Percentiles rank a stretch among this genome's conserved stretches.
phyloP scores from a whole-genome alignment of 2,329 filamentous ascomycete genomes.

The Xylariaceae sp. region DNA sequence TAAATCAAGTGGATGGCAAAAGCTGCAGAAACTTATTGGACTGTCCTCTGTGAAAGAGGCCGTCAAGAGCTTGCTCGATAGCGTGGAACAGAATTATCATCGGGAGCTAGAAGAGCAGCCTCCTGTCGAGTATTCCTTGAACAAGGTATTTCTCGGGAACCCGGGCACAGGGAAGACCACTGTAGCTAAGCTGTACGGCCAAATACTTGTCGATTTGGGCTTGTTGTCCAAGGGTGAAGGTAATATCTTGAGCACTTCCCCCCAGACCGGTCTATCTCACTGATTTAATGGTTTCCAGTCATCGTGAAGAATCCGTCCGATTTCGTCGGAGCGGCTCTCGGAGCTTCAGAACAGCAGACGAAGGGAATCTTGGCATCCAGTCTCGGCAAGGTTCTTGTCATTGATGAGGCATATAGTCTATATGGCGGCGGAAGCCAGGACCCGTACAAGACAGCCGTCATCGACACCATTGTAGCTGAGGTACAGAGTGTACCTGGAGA shows the following conservation, averaged over 20 bases:
- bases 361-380: slow-evolving; percentile 66
- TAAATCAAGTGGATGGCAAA: slow-evolving; percentile 22
- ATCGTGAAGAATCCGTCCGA: slow-evolving; percentile 69
- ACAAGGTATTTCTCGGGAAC: slow-evolving; percentile 26
- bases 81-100: slow-evolving; percentile 18
- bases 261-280: no score
- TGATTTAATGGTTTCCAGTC: slow-evolving; percentile 34
- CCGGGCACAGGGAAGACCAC: slow-evolving; percentile 29
- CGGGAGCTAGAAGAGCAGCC: slow-evolving; percentile 23
- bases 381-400: slow-evolving; percentile 70
- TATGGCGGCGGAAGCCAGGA: slow-evolving; percentile 33
- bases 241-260: neutral
- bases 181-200: slow-evolving; percentile 26
- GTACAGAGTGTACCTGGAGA: slow-evolving; percentile 67
- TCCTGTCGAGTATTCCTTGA: slow-evolving; percentile 19
- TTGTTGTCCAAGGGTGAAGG: slow-evolving; percentile 31
- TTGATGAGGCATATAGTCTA: slow-evolving; percentile 75
- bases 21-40: slow-evolving; percentile 22
- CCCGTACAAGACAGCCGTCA: slow-evolving; percentile 57
- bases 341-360: slow-evolving; percentile 65
- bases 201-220: slow-evolving; percentile 26
- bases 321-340: slow-evolving; percentile 61
- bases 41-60: slow-evolving; percentile 22
- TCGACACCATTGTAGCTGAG: slow-evolving; percentile 72
- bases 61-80: slow-evolving; percentile 34